Base-by-base conservation (phyloP, 139 green algal genomes). In the Spirogloea muscicola region DNA sequence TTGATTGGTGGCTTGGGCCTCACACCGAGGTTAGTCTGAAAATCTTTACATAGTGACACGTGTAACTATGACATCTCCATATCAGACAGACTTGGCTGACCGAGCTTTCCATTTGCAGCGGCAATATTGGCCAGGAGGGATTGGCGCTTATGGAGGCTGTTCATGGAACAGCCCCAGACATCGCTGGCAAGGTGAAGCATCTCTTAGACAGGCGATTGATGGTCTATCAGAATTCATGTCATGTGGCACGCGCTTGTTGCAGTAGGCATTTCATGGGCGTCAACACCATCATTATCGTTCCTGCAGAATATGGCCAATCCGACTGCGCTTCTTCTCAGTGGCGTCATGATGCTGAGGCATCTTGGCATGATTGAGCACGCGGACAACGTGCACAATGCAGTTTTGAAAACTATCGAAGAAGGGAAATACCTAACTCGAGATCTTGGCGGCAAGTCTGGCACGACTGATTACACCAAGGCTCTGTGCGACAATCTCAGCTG, bases 261-360 rank as follows among this genome's bases (percentile, higher is more conserved):
- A n/a, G n/a, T n/a, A n/a, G n/a, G n/a, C n/a, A n/a, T n/a, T n/a
- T n/a, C n/a, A n/a, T n/a, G n/a, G n/a, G n/a, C n/a, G n/a, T n/a
- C n/a, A n/a, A n/a, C n/a, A n/a, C n/a, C n/a, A n/a, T n/a, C n/a
- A n/a, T n/a, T n/a, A n/a, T n/a, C n/a, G n/a, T n/a, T n/a, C n/a
- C n/a, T 85, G 48, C 87, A 94, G 80, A 87, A 96, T 86, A 70
- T 89, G 76, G 93, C 93, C 68, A 98, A 98, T 85, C 93, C 93
- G 48, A 98, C 93, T 0, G 93, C 93, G 18, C 84, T 98, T 79
- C 83, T 97, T 59, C 82, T 98, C 68, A 90, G 79, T 13, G 83
- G 84, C 18, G 86, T 89, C 43, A 97, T 98, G 93, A 96, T 98
- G 93, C 85, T 98, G 59, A 84, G 90, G 33, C 93, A 97, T 83